These are phyloP conservation scores for Reticulascus tulasneorum DNA, from an alignment of 2,329 filamentous ascomycete genomes.

Conservation along the genomic window DNA sequence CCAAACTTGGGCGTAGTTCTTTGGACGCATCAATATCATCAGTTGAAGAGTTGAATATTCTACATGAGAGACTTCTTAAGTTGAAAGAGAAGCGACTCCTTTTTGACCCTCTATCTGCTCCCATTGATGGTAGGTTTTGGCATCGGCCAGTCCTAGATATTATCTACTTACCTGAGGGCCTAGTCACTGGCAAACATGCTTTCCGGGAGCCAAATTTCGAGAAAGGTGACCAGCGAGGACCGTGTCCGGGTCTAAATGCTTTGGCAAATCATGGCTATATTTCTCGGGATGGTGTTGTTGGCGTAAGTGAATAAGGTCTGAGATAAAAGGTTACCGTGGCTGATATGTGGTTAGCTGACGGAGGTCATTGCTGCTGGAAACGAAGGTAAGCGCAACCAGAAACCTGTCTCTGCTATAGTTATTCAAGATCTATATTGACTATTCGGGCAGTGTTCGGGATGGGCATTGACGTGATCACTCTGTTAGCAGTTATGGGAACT, in stretches of 20 bases:
- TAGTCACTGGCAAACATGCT: constrained; percentile 15
- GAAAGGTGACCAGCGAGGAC: constrained; percentile 19
- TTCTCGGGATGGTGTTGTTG: constrained; percentile 21
- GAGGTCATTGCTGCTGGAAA: too few relatives aligned
- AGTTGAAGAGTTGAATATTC: constrained; percentile 2
- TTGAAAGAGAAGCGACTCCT: constrained; percentile 14
- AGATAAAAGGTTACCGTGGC: too few relatives aligned
- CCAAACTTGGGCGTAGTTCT: constrained; percentile 7
- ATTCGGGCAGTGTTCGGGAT: constrained; percentile 47
- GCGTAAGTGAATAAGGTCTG: constrained; percentile 10
- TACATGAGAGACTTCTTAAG: constrained; percentile 11
- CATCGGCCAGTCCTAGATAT: too few relatives aligned
- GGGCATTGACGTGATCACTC: constrained; percentile 36
- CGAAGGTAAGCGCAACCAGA: constrained; percentile 12
- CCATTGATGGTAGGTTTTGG: constrained; percentile 16
- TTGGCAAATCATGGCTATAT: constrained; percentile 34
- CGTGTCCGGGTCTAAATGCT: constrained; percentile 32
- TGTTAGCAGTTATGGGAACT: constrained; percentile 42
- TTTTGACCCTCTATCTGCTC: constrained; percentile 13
- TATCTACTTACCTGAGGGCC: too few relatives aligned
- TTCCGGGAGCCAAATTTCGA: constrained; percentile 21
- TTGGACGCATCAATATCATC: constrained; percentile 4
- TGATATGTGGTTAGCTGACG: too few relatives aligned
- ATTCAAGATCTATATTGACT: too few relatives aligned
- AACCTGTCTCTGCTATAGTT: too few relatives aligned